phyloP scores from a whole-genome alignment of 2,329 filamentous ascomycete species.

The Penicillium sclerotigenum region DNA sequence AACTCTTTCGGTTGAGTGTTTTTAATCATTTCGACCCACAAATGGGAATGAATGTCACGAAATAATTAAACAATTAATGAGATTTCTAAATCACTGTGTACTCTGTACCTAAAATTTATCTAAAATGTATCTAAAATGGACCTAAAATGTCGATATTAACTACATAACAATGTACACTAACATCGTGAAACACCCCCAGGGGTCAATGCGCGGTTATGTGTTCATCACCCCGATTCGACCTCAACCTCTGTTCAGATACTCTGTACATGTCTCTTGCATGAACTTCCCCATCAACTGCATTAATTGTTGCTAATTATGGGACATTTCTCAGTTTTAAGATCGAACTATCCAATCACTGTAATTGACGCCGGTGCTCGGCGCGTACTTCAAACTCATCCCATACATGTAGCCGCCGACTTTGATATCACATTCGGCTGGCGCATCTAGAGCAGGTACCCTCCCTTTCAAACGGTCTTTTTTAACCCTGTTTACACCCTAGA shows the following conservation, averaged over 20 bases:
- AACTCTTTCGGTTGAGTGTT: conserved; percentile 12
- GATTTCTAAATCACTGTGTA: background rate
- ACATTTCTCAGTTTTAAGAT: conserved; percentile 10
- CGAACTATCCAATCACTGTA: background rate
- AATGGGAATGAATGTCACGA: conserved; percentile 23
- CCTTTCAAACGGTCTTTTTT: background rate
- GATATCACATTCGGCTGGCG: conserved; percentile 16
- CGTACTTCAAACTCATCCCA: conserved; percentile 22
- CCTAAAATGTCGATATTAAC: background rate
- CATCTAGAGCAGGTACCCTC: conserved; percentile 3
- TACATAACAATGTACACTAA: background rate
- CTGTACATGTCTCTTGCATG: background rate
- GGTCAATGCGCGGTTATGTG: conserved; percentile 3
- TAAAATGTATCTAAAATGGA: no score
- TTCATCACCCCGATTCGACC: background rate
- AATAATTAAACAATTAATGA: conserved; percentile 17
- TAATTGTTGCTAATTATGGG: conserved; percentile 26
- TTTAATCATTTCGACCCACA: conserved; percentile 8
- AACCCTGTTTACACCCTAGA: background rate
- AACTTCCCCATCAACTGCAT: conserved; percentile 1
- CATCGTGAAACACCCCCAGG: background rate
- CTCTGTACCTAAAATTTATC: background rate
- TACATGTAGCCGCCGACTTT: conserved; percentile 24
- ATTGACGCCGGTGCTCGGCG: conserved; percentile 20
- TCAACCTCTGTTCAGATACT: background rate